Base-by-base conservation (phyloP, 2,329 filamentous ascomycete genomes). In the Epichloe hybrida region DNA sequence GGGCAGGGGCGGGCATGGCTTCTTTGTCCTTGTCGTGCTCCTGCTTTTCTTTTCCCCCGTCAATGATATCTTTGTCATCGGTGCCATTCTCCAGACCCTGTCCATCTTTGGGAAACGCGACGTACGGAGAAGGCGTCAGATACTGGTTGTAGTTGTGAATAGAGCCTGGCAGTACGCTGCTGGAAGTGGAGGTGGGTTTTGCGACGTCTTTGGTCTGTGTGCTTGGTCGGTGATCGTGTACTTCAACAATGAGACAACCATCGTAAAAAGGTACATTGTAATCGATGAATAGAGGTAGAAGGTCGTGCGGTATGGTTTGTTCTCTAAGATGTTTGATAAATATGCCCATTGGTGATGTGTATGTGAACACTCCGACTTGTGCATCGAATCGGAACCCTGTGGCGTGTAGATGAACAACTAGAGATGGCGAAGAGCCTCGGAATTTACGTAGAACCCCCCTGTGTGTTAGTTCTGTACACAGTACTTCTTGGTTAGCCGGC, bases 121-220 rank as follows among this genome's bases (percentile, higher is more conserved):
- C 86, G 63, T 84, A 89, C 0, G 90, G 81, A 0, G 93, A 97
- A 0, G 91, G 93, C 0, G 90, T 96, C 46, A 97, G 76, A 60
- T 88, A 93, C 54, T 83, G 82, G 61, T 89, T 95, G 64, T 90
- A 87, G 64, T 95, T 95, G 66, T 98, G 90, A 43, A 98, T 84
- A 0, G 90, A 96, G 55, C 87, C 91, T 11, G 84, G 81, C 3
- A 76, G 70, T 39, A 77, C 77, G 50, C 83, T 83, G 56, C 75
- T 81, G 37, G 79, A 77, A 20, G 76, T 72, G 1, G 79, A 72
- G 6, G 63, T 58, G 3, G 66, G 27, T 71, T 71, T 48, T 70
- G 73, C 47, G 72, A 76, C 51, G 71, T 78, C 80, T 62, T 88
- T 81, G 57, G 76, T 50, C 54, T 76, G 75, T 45, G 75, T 74